Conservation (phyloP, 2,329 filamentous ascomycete genomes). For the Penicillium freii region DNA sequence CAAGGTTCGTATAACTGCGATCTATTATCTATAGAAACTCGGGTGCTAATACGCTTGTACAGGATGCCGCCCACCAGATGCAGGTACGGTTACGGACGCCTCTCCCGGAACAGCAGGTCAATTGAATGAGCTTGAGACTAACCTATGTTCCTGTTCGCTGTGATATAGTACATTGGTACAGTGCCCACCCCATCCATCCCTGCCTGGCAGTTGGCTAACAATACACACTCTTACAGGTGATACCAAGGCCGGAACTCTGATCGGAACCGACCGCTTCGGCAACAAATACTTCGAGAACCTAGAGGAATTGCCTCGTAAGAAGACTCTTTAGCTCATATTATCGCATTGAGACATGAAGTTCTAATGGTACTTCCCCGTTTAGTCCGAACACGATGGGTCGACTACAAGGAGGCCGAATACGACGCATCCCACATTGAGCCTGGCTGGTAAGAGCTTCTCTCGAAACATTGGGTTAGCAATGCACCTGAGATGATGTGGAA, state of each 20-base stretch:
- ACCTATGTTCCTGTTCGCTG: conserved; percentile 14
- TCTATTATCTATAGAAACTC: conserved; percentile 14
- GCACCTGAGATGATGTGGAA: background rate
- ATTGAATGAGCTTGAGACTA: conserved; percentile 21
- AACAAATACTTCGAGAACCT: conserved; percentile 98
- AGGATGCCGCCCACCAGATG: conserved; percentile 92
- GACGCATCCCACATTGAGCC: conserved; percentile 73
- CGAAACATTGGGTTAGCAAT: background rate
- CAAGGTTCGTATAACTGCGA: conserved; percentile 59
- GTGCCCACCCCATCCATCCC: conserved; percentile 10
- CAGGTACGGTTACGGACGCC: conserved; percentile 58
- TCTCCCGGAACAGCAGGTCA: conserved; percentile 9
- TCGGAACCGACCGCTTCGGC: conserved; percentile 84
- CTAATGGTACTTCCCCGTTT: conserved; percentile 17
- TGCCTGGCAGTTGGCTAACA: conserved; percentile 21
- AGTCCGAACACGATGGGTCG: conserved; percentile 97
- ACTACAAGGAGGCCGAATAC: conserved; percentile 81
- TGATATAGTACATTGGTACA: conserved; percentile 45
- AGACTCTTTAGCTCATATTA: conserved; percentile 1
- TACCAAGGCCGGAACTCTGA: conserved; percentile 86
- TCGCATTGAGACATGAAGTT: conserved; percentile 5
- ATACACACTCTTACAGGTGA: conserved; percentile 63
- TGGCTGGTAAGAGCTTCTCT: conserved; percentile 61
- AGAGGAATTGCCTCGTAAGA: conserved; percentile 84
- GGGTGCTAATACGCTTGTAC: conserved; percentile 41